Percentiles rank a stretch among this genome's conserved stretches.
phyloP scores from a whole-genome alignment of 2,329 filamentous ascomycete species.

The Aspergillus sojae region DNA sequence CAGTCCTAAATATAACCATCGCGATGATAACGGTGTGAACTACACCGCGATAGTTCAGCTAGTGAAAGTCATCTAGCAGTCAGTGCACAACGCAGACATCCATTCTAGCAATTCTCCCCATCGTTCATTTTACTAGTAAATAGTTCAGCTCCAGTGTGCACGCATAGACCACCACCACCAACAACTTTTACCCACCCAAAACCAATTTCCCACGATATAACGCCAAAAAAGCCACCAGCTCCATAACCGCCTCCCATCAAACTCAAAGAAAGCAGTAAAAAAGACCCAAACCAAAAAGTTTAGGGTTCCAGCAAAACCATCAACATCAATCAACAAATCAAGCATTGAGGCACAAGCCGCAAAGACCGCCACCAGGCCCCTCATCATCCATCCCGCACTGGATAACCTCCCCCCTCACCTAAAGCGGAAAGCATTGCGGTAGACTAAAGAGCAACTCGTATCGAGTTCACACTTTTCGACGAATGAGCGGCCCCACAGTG shows the following conservation, averaged over 20 bases:
- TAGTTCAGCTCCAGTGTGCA: neutral
- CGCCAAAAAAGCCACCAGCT: neutral
- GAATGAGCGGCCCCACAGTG: constrained; percentile 10
- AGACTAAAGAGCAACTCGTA: constrained; percentile 2
- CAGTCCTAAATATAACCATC: constrained; percentile 10
- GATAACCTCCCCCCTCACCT: neutral
- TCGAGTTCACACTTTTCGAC: constrained; percentile 9
- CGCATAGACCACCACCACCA: neutral
- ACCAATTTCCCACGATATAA: neutral
- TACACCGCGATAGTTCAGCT: neutral
- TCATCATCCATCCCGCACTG: neutral
- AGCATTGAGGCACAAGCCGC: constrained; percentile 6
- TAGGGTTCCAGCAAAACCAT: constrained; percentile 1
- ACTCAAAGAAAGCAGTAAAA: neutral
- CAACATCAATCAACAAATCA: neutral
- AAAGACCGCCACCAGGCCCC: neutral
- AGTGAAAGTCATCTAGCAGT: neutral
- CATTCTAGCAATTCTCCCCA: neutral
- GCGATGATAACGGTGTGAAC: neutral
- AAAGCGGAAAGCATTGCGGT: constrained; percentile 15
- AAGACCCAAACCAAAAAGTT: neutral
- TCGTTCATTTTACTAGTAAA: neutral
- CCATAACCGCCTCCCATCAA: neutral
- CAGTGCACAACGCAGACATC: neutral
- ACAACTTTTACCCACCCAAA: neutral